phyloP scores from a whole-genome alignment of 805 yeast species.

The Cyberlindnera americana region DNA sequence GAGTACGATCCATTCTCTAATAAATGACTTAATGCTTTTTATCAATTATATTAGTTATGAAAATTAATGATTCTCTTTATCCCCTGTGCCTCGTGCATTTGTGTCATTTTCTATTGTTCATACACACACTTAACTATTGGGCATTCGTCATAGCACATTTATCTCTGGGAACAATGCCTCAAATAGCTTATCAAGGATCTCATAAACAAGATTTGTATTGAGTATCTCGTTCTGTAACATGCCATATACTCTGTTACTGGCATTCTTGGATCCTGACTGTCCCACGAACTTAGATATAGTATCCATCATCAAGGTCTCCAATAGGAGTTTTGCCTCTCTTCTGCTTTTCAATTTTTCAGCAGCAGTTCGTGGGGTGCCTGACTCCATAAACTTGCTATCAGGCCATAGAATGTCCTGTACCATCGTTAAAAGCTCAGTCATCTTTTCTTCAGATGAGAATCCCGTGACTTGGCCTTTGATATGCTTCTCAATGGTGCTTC shows the following conservation, averaged over 20 bases:
- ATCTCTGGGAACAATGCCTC: constrained; percentile 34
- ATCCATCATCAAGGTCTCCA: constrained; percentile 59
- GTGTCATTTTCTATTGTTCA: no score
- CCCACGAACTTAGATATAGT: constrained; percentile 76
- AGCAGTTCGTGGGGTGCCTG: constrained; percentile 43
- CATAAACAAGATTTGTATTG: constrained; percentile 59
- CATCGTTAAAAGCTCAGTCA: constrained; percentile 38
- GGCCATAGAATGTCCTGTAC: constrained; percentile 44
- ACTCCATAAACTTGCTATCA: constrained; percentile 46
- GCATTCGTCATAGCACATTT: constrained; percentile 1
- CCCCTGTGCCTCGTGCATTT: no score
- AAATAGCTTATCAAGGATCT: constrained; percentile 54
- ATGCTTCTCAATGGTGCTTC: constrained; percentile 76
- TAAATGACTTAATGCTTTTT: not conserved
- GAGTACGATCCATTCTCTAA: not conserved
- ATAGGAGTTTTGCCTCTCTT: constrained; percentile 54
- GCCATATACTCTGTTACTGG: constrained; percentile 55
- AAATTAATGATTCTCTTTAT: no score
- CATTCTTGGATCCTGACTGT: constrained; percentile 53
- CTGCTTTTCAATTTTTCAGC: constrained; percentile 50
- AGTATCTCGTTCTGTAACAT: constrained; percentile 72
- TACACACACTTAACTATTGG: no score
- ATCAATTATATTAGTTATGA: no score
- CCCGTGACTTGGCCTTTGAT: constrained; percentile 37
- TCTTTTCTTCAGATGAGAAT: constrained; percentile 40